These are phyloP conservation scores for Globisporangium splendens DNA, from an alignment of 352 stramenopile genomes.

Conservation along the genomic window DNA sequence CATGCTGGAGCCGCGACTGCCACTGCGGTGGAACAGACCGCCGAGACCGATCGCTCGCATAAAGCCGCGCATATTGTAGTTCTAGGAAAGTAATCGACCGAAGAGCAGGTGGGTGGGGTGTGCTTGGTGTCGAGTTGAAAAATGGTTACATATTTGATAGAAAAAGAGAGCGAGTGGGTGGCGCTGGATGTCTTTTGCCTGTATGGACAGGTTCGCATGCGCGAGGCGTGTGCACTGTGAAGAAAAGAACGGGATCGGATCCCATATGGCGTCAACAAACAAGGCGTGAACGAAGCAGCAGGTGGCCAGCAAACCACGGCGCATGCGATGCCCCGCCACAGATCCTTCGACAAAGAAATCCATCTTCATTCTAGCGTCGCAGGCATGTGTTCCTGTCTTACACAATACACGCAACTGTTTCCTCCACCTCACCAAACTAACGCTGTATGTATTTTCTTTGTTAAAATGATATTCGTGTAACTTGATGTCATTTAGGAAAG, in stretches of 20 bases:
- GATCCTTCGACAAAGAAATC: too few relatives aligned
- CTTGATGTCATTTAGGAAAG: too few relatives aligned
- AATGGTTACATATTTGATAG: slow-evolving; percentile 14
- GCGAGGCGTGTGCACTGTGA: background rate
- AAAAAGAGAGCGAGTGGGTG: background rate
- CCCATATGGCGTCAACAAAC: background rate
- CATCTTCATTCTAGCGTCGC: too few relatives aligned
- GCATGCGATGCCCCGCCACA: too few relatives aligned
- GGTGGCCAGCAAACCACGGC: background rate
- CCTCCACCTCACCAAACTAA: too few relatives aligned
- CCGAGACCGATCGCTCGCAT: slow-evolving; percentile 65
- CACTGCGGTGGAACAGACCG: slow-evolving; percentile 38
- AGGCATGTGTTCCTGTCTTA: too few relatives aligned
- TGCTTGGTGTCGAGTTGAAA: slow-evolving; percentile 23
- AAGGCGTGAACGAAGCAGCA: background rate
- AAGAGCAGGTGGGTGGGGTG: too few relatives aligned
- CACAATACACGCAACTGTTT: too few relatives aligned
- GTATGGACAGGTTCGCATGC: too few relatives aligned
- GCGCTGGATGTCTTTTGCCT: background rate
- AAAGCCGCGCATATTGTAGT: slow-evolving; percentile 46
- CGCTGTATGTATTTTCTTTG: too few relatives aligned
- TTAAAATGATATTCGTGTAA: too few relatives aligned
- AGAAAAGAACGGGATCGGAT: slow-evolving; percentile 1
- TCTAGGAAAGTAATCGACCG: too few relatives aligned
- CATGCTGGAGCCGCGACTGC: slow-evolving; percentile 7